These are phyloP conservation scores for Scolecobasidium constrictum DNA, from an alignment of 2,329 filamentous ascomycete species.

Conservation along the genomic window DNA sequence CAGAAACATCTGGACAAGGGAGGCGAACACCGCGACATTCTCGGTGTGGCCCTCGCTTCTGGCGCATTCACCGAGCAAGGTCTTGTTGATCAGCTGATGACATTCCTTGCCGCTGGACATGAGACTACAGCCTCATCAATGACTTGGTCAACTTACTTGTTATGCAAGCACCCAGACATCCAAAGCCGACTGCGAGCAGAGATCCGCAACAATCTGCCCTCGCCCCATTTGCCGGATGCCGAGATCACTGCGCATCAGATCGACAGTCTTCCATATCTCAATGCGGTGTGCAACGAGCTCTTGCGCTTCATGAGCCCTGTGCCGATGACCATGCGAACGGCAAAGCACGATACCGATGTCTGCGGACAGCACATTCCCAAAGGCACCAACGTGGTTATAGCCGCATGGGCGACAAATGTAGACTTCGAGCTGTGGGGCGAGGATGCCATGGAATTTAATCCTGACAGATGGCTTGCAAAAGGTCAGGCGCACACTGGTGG, in stretches of 20 bases:
- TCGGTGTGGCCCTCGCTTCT: slow-evolving; percentile 26
- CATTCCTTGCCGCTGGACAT: slow-evolving; percentile 25
- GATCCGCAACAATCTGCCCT: slow-evolving; percentile 34
- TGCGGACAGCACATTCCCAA: slow-evolving; percentile 55
- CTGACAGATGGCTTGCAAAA: slow-evolving; percentile 53
- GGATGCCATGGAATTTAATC: slow-evolving; percentile 65
- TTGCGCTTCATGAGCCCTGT: slow-evolving; percentile 65
- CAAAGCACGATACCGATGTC: slow-evolving; percentile 54
- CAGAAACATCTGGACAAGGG: slow-evolving; percentile 41
- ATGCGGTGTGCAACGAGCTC: slow-evolving; percentile 68
- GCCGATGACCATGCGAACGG: slow-evolving; percentile 56
- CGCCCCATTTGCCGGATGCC: slow-evolving; percentile 24
- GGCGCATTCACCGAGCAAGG: slow-evolving; percentile 28
- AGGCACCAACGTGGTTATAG: slow-evolving; percentile 57
- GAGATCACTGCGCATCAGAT: slow-evolving; percentile 46
- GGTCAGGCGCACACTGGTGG: slow-evolving; percentile 17
- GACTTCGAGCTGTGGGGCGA: slow-evolving; percentile 61
- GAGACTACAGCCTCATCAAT: slow-evolving; percentile 26
- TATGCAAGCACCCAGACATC: slow-evolving; percentile 37
- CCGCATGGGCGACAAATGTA: slow-evolving; percentile 58
- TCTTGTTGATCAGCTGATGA: slow-evolving; percentile 31
- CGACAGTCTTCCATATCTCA: slow-evolving; percentile 67
- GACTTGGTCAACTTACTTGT: slow-evolving; percentile 43
- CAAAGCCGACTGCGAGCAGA: slow-evolving; percentile 41
- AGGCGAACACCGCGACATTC: slow-evolving; percentile 30